phyloP scores from a whole-genome alignment of 75 land plant genomes.

The Picea sitchensis region DNA sequence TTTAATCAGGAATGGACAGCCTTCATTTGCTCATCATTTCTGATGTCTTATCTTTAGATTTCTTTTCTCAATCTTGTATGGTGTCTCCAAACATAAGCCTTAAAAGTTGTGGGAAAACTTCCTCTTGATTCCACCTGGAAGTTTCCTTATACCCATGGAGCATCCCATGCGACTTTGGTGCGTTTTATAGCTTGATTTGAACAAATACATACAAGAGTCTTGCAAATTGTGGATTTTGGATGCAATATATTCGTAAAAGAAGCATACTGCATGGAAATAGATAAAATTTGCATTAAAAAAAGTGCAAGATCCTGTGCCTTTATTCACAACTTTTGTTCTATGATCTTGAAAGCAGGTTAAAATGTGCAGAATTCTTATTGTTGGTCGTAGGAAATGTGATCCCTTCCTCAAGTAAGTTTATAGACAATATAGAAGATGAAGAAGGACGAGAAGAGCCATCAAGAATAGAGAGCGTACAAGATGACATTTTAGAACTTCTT shows the following conservation, averaged over 20 bases:
- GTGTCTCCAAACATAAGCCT: too few relatives aligned
- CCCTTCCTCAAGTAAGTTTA: constrained; percentile 10
- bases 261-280: not conserved
- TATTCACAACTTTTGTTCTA: not conserved
- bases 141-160: too few relatives aligned
- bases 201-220: too few relatives aligned
- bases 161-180: too few relatives aligned
- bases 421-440: not conserved
- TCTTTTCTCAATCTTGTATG: too few relatives aligned
- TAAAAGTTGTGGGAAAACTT: too few relatives aligned
- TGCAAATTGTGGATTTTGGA: not conserved
- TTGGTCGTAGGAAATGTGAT: constrained; percentile 2
- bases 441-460: not conserved
- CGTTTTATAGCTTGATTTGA: too few relatives aligned
- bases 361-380: constrained; percentile 10
- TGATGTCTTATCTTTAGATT: too few relatives aligned
- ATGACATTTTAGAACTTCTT: constrained; percentile 9
- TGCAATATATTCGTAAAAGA: not conserved
- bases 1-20: not conserved
- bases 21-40: too few relatives aligned
- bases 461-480: constrained; percentile 1
- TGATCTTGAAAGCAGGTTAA: constrained; percentile 3
- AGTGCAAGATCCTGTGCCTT: not conserved
- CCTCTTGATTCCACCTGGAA: too few relatives aligned
- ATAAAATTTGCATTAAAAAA: not conserved